Conservation (phyloP, 1,139 yeast genomes). For the Magnusiomyces tetraspermus region DNA sequence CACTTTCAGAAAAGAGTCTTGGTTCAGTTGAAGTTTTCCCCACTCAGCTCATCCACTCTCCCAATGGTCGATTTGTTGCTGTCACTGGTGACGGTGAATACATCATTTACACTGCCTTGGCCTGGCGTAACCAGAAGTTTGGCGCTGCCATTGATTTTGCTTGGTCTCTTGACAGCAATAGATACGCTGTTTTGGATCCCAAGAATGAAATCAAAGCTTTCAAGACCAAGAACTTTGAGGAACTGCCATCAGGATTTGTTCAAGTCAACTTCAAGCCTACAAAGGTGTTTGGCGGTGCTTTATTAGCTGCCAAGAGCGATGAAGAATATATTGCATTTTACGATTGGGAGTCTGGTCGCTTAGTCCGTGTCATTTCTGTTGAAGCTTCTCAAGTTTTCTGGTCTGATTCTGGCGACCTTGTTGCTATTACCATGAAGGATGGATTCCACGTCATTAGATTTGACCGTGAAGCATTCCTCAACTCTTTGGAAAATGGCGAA, state of each 20-base stretch:
- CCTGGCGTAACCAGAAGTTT: conserved; percentile 94
- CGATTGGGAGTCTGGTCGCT: conserved; percentile 83
- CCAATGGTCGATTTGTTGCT: conserved; percentile 94
- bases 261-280: conserved; percentile 55
- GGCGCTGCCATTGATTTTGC: conserved; percentile 87
- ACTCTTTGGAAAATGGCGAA: conserved; percentile 47
- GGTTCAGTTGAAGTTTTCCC: conserved; percentile 93
- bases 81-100: conserved; percentile 98
- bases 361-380: conserved; percentile 78
- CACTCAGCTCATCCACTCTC: conserved; percentile 77
- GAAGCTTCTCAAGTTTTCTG: conserved; percentile 65
- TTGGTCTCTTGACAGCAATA: conserved; percentile 88
- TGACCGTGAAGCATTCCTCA: conserved; percentile 56
- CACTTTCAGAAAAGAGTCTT: conserved; percentile 74
- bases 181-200: conserved; percentile 75
- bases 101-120: conserved; percentile 89
- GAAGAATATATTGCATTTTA: conserved; percentile 70
- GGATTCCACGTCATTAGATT: conserved; percentile 75
- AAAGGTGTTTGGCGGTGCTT: conserved; percentile 75
- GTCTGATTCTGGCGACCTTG: conserved; percentile 89
- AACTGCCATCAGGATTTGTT: conserved; percentile 55
- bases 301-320: conserved; percentile 52
- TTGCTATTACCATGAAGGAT: conserved; percentile 65
- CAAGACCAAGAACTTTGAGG: conserved; percentile 74
- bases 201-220: conserved; percentile 56